Percentiles rank a stretch among this genome's conserved stretches.
Conservation (phyloP, 768 basidiomycete species). For the Flagelloscypha sp. region DNA sequence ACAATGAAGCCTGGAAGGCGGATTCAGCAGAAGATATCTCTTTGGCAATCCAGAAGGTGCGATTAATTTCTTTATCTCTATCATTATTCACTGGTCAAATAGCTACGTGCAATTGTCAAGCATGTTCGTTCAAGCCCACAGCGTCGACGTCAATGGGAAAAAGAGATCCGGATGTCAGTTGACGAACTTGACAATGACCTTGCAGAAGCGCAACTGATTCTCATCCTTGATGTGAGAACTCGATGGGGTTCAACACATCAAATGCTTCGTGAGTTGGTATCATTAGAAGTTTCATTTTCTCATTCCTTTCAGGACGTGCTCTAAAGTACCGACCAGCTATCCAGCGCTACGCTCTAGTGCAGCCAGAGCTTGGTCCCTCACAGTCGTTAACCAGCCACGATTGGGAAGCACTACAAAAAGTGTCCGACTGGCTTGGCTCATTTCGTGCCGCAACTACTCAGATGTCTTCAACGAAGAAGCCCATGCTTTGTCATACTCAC, state of each 20-base stretch:
- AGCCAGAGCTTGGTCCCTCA: conserved; percentile 12
- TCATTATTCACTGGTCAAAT: background rate
- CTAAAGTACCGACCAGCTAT: conserved; percentile 12
- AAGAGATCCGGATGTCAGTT: conserved; percentile 3
- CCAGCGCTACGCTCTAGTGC: conserved; percentile 10
- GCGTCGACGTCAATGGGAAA: conserved; percentile 9
- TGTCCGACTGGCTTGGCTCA: conserved; percentile 18
- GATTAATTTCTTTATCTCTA: too few species aligned
- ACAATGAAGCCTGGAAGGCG: too few species aligned
- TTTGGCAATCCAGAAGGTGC: too few species aligned
- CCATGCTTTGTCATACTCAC: conserved; percentile 25
- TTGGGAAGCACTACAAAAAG: conserved; percentile 18
- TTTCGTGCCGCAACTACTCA: conserved; percentile 23
- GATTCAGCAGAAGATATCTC: too few species aligned
- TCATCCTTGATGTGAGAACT: conserved; percentile 12
- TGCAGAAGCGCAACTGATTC: conserved; percentile 2
- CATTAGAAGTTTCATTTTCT: conserved; percentile 2
- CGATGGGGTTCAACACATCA: conserved; percentile 13
- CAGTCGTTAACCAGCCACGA: conserved; percentile 15
- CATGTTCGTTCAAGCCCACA: conserved; percentile 11
- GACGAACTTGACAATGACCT: background rate
- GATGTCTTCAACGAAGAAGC: conserved; percentile 22
- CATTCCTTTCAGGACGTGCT: conserved; percentile 18
- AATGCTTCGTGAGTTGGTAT: conserved; percentile 8
- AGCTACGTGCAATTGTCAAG: conserved; percentile 10